These are phyloP conservation scores for Venturia effusa DNA, from an alignment of 2,329 filamentous ascomycete genomes.

Conservation along the genomic window DNA sequence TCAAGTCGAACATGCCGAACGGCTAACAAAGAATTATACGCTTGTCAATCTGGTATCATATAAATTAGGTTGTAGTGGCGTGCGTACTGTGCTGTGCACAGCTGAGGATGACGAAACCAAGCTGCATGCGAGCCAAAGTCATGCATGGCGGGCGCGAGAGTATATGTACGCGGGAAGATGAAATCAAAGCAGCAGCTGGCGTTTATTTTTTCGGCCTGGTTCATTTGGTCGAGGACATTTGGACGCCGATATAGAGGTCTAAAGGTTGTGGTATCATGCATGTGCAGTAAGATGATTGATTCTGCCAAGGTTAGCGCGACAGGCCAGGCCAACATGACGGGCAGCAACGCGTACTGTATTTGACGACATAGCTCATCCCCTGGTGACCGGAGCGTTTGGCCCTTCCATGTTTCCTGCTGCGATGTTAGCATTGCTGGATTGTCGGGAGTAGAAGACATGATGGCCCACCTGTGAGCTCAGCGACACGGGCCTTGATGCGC, in stretches of 20 bases:
- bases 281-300: neutral
- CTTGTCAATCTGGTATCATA: slow-evolving; percentile 7
- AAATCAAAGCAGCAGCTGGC: neutral
- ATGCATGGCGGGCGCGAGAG: neutral
- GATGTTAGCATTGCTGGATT: neutral
- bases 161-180: neutral
- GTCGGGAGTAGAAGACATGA: neutral
- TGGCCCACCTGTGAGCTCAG: slow-evolving; percentile 65
- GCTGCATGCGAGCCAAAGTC: neutral
- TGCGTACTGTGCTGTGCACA: neutral
- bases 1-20: neutral
- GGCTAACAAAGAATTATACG: neutral
- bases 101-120: neutral
- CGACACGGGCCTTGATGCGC: slow-evolving; percentile 93
- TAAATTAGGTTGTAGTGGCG: neutral
- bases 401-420: slow-evolving; percentile 3
- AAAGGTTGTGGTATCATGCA: slow-evolving; percentile 1
- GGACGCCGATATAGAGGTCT: slow-evolving; percentile 4
- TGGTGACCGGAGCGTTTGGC: neutral
- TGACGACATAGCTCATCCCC: neutral
- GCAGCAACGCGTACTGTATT: neutral
- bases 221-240: neutral
- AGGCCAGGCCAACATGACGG: neutral
- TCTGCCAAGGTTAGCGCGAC: neutral
- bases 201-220: neutral